phyloP scores from a whole-genome alignment of 1,139 yeast species.

The Zygosaccharomyces pseudobailii region DNA sequence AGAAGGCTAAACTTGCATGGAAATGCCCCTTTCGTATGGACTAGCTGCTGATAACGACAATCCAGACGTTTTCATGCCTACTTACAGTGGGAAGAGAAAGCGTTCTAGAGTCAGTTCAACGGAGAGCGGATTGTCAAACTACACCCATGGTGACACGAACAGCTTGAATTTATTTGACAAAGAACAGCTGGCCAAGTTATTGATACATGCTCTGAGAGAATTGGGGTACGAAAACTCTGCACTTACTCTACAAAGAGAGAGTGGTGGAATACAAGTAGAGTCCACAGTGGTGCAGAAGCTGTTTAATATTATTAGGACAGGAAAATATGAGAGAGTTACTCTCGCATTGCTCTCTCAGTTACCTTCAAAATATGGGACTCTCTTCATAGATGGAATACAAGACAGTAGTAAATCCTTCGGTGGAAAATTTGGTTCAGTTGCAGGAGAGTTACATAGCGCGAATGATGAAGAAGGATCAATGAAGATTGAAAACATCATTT shows the following conservation, averaged over 20 bases:
- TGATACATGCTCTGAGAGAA: constrained; percentile 47
- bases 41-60: constrained; percentile 7
- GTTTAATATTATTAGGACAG: constrained; percentile 38
- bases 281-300: constrained; percentile 42
- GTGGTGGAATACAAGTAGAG: constrained; percentile 39
- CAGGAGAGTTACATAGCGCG: not conserved
- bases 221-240: constrained; percentile 44
- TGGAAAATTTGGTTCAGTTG: constrained; percentile 2
- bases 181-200: constrained; percentile 44
- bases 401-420: constrained; percentile 13
- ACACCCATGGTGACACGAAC: constrained; percentile 3
- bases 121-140: not conserved
- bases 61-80: constrained; percentile 13
- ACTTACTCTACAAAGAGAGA: constrained; percentile 37
- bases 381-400: constrained; percentile 32
- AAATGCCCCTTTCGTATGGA: constrained; percentile 12
- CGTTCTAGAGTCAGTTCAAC: constrained; percentile 5
- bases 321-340: constrained; percentile 38
- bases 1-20: not conserved
- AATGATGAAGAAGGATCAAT: constrained; percentile 15
- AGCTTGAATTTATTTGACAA: constrained; percentile 24
- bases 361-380: constrained; percentile 36
- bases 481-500: constrained; percentile 17
- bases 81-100: constrained; percentile 10
- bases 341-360: constrained; percentile 20